These are phyloP conservation scores for Erodium chrysanthum DNA, from an alignment of 441 rosid genomes.

Conservation along the genomic window DNA sequence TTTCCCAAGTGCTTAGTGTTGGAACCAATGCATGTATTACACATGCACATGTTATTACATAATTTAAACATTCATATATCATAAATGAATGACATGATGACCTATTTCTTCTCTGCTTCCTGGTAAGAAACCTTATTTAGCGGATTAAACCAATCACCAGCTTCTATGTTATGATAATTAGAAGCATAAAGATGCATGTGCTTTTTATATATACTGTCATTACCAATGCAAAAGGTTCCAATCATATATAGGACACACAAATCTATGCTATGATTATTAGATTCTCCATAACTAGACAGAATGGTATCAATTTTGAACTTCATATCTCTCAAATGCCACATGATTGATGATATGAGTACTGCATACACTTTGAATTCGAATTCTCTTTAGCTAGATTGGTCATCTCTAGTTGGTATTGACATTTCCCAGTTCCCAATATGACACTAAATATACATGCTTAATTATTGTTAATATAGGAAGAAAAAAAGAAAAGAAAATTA, in stretches of 20 bases:
- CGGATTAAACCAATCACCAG: neutral
- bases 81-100: neutral
- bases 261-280: neutral
- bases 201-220: slow-evolving; percentile 4
- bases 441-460: neutral
- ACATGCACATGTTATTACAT: neutral
- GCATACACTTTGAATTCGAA: neutral
- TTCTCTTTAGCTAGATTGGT: neutral
- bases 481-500: neutral
- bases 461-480: neutral
- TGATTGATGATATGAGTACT: neutral
- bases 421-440: neutral
- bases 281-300: neutral
- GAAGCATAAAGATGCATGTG: neutral
- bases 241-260: neutral
- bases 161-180: neutral
- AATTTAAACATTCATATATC: neutral
- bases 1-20: too few species aligned
- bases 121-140: neutral
- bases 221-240: neutral
- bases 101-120: neutral
- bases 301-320: neutral
- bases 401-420: neutral
- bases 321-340: neutral
- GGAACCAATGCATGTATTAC: neutral